Base-by-base conservation (phyloP, 495 filamentous ascomycete species). In the Evansstolkia leycettana region DNA sequence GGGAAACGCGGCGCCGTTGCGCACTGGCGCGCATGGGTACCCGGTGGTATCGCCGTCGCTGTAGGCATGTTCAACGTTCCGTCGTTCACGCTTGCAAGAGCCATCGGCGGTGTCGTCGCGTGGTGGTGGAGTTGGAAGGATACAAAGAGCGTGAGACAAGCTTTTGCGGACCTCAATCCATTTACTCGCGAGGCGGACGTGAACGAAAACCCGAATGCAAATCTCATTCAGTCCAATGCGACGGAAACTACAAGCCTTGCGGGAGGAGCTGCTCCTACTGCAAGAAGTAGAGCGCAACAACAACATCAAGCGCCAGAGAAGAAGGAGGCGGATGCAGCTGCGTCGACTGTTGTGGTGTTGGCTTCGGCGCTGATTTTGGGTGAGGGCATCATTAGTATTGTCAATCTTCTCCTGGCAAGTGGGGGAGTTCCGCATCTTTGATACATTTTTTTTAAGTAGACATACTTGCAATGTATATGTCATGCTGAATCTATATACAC, bases 1-100 rank as follows among this genome's bases (percentile, higher is more conserved):
- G 50, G 52, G 28, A 41, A 30, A 15, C 41, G 34, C 16, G 45
- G 40, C 34, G 47, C 45, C 36, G 45, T 51, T 6, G 50, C 55
- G 10, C 53, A 49, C 7, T 67, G 60, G 57, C 50, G 59, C 51
- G 54, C 54, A 1, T 67, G 63, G 42, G 69, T 98, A 16, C 90
- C 90, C 0, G 87, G 90, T 2, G 90, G 90, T 1, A 96, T 98
- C 56, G 90, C 90, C 23, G 87, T 95, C 24, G 88, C 88, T 26
- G 84, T 94, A 50, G 87, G 90, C 18, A 98, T 98, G 74, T 99
- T 96, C 61, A 99, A 96, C 47, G 80, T 84, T 2, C 92, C 92
- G 0, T 90, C 84, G 0, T 99, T 99, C 47, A 96, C 92, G 0
- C 68, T 99, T 3, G 88, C 92, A 2, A 61, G 92, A 31, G 80